Evolutionary conservation across 805 yeast genomes (phyloP).

Genomic region (Soucietia sequanensis): DNA sequence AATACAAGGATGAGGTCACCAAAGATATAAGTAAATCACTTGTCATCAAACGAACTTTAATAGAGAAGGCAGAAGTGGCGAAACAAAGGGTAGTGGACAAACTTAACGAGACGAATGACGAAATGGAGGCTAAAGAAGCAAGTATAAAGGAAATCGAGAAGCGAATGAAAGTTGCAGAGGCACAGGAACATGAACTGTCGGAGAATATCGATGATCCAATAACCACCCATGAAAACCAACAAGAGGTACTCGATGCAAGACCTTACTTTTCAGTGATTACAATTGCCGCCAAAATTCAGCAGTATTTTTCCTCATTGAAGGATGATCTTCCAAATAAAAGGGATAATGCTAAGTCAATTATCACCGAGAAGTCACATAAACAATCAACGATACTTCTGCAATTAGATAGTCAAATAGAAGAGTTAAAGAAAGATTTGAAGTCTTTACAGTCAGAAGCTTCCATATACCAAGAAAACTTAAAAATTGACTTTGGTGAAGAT

Average conservation of each 20-base stretch:
- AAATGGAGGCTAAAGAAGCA: conserved; percentile 4
- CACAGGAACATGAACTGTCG: conserved; percentile 3
- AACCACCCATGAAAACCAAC: conserved; percentile 5
- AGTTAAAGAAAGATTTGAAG: conserved; percentile 13
- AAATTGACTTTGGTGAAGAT: conserved; percentile 51
- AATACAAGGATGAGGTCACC: conserved; percentile 11
- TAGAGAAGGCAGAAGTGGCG: conserved; percentile 14
- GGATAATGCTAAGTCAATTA: conserved; percentile 6
- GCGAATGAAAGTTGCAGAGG: conserved; percentile 2
- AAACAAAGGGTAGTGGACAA: conserved; percentile 12
- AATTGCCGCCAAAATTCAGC: conserved; percentile 56
- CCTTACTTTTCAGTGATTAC: conserved; percentile 76
- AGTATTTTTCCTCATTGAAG: conserved; percentile 45
- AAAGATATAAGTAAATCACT: conserved; percentile 1
- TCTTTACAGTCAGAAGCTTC: conserved; percentile 12
- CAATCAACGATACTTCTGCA: background rate
- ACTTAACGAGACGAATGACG: conserved; percentile 5
- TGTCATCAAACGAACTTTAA: background rate
- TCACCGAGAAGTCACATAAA: conserved; percentile 1
- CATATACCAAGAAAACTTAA: conserved; percentile 20
- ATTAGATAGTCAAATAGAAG: conserved; percentile 9
- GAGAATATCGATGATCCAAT: conserved; percentile 3
- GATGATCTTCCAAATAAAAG: too few relatives aligned
- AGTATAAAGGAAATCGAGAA: conserved; percentile 6
- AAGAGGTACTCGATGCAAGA: background rate